Percentiles rank a stretch among this genome's conserved stretches.
Conservation (phyloP, 1,284 basidiomycete species). For the Apiotrichum laibachii region DNA sequence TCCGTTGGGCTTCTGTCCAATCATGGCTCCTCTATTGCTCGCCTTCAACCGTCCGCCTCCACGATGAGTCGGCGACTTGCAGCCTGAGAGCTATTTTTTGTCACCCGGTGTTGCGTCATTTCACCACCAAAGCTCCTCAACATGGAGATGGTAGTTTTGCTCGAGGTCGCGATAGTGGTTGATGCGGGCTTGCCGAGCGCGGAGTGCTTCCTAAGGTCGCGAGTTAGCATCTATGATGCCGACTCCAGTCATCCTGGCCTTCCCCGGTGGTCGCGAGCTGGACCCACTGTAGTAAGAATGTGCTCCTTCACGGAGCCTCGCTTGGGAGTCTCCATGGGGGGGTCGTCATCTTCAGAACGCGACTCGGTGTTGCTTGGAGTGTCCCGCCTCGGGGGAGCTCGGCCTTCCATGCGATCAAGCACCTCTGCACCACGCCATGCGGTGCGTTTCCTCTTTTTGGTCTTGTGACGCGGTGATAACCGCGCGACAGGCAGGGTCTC, state of each 20-base stretch:
- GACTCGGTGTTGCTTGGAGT: not conserved
- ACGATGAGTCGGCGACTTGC: too few relatives aligned
- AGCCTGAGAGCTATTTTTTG: too few relatives aligned
- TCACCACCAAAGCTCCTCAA: not conserved
- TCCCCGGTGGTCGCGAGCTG: not conserved
- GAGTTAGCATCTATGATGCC: not conserved
- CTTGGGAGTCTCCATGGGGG: not conserved
- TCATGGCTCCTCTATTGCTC: too few relatives aligned
- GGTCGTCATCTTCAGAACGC: not conserved
- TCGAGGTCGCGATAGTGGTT: constrained; percentile 16
- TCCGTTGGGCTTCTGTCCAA: too few relatives aligned
- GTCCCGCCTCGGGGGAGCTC: not conserved
- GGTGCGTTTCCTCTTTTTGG: not conserved
- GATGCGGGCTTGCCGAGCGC: constrained; percentile 14
- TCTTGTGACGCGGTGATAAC: constrained; percentile 35
- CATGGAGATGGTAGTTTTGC: constrained; percentile 8
- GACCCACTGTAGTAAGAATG: not conserved
- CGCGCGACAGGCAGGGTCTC: not conserved
- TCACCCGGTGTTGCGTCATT: too few relatives aligned
- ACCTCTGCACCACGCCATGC: not conserved
- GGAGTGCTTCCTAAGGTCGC: not conserved
- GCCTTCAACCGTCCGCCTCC: too few relatives aligned
- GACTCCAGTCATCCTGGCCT: too few relatives aligned
- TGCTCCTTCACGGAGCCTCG: not conserved
- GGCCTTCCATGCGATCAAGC: not conserved